Conservation (phyloP, 305 asterid genomes). For the Solanum hybrid region DNA sequence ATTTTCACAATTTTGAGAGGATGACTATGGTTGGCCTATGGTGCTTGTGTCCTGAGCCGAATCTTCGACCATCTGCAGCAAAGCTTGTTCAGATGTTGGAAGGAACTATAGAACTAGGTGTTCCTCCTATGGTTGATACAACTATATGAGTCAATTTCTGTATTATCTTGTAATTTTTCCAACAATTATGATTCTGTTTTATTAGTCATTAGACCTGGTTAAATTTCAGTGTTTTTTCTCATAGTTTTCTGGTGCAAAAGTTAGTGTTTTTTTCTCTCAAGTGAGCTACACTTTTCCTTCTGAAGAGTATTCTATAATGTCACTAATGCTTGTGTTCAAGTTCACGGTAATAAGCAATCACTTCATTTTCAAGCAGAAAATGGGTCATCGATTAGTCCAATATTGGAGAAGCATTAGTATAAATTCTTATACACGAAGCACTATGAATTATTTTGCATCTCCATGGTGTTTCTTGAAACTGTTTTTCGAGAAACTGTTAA, state of each 20-base stretch:
- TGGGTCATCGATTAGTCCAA: background rate
- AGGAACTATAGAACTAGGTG: conserved; percentile 2
- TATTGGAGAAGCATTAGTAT: background rate
- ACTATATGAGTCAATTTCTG: background rate
- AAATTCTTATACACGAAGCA: background rate
- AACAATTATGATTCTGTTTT: background rate
- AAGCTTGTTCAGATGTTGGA: conserved; percentile 7
- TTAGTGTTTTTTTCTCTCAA: background rate
- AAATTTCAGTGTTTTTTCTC: background rate
- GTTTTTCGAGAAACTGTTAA: background rate
- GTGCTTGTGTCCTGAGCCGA: conserved; percentile 7
- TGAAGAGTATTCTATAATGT: background rate
- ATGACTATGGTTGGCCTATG: conserved; percentile 1
- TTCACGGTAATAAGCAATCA: background rate
- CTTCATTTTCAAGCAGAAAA: background rate
- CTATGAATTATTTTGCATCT: background rate
- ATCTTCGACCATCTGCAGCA: conserved; percentile 3
- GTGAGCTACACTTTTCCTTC: background rate
- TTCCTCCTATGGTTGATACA: background rate
- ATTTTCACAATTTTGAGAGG: background rate
- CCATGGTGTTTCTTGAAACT: background rate
- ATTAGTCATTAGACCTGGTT: background rate
- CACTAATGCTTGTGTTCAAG: background rate
- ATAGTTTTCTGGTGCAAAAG: background rate
- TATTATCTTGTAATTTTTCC: background rate